phyloP scores from a whole-genome alignment of 768 basidiomycete genomes.

The Xerocomus spinulosus region DNA sequence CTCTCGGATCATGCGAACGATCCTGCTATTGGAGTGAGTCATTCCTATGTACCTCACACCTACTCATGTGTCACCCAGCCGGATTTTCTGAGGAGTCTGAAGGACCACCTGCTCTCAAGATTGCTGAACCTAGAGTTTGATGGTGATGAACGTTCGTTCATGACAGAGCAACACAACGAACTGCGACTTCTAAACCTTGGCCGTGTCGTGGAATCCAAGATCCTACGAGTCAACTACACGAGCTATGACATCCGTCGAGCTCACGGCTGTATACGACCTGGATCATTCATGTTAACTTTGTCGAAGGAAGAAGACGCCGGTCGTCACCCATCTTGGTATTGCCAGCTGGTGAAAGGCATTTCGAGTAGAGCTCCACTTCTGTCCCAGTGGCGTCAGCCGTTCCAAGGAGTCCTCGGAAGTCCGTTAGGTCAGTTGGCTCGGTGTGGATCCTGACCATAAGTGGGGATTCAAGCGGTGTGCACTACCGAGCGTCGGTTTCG shows the following conservation, averaged over 20 bases:
- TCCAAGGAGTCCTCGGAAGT: neutral
- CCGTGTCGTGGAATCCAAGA: neutral
- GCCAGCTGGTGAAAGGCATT: neutral
- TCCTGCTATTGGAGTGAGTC: neutral
- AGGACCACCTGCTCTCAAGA: constrained; percentile 20
- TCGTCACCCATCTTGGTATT: constrained; percentile 1
- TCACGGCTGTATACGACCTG: neutral
- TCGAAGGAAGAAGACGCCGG: neutral
- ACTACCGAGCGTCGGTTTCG: neutral
- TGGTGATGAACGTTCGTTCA: neutral
- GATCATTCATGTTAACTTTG: neutral
- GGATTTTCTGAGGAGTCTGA: constrained; percentile 15
- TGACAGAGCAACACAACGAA: neutral
- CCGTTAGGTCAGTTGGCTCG: constrained; percentile 3
- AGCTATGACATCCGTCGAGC: neutral
- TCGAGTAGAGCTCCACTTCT: neutral
- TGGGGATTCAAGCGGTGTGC: neutral
- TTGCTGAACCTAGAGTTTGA: constrained; percentile 8
- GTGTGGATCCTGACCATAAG: neutral
- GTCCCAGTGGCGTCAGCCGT: neutral
- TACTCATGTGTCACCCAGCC: neutral
- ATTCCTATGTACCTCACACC: neutral
- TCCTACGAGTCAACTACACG: constrained; percentile 1
- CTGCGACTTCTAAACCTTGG: neutral
- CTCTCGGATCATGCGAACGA: neutral